Base-by-base conservation (phyloP, 805 yeast species). In the Sugiyamaella chiloensis region DNA sequence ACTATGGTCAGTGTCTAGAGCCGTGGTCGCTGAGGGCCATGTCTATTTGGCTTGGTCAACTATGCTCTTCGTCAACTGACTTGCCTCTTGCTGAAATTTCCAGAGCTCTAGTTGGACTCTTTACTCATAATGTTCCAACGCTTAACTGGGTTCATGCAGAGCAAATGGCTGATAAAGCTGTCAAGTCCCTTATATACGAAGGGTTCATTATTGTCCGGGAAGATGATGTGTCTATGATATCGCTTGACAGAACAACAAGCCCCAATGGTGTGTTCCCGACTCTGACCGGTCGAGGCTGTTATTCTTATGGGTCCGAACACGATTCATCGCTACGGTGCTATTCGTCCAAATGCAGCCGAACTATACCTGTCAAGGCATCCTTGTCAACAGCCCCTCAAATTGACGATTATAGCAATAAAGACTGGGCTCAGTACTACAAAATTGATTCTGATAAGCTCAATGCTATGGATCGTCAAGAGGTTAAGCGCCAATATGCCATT, bases 401-500 rank as follows among this genome's bases (percentile, higher is more conserved):
- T 20, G 49, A 46, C 2, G 55, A 51, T 19, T 29, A 55, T 4
- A 36, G 43, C n/a, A 50, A 47, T 30, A 44, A 44, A 12, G 65
- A 63, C 34, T 59, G 62, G 62, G 58, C 59, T 5, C 41, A 50
- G 8, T 55, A 43, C 41, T 66, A 67, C 67, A 49, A 46, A 9
- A 31, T 55, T 1, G 42, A 42, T 7, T 61, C 60, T 5, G 60
- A 52, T 19, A 40, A 46, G 24, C 48, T 62, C 40, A 47, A 37
- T 1, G 55, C 51, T 24, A 39, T 63, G 11, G 54, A 53, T n/a
- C 53, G 48, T 36, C 49, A 65, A 8, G 78, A 79, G 46, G 70
- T 80, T n/a, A 79, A 79, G 57, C 72, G 80, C 30, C 96, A 87
- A 61, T 82, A 87, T 47, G 80, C 82, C 48, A 75, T 86, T 3